phyloP scores from a whole-genome alignment of 306 rosid genomes.

The Lablab purpureus region DNA sequence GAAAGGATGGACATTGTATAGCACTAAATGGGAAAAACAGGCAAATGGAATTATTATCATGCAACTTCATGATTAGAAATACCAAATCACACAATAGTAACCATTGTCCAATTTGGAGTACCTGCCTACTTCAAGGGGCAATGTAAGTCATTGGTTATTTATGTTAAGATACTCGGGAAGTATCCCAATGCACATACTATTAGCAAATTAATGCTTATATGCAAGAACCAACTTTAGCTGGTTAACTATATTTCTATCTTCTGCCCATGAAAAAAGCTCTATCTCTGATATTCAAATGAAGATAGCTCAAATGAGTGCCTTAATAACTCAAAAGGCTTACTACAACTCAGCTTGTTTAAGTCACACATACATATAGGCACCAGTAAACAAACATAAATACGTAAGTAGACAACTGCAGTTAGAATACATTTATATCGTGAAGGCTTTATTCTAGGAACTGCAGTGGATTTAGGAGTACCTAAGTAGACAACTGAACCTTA shows the following conservation, averaged over 20 bases:
- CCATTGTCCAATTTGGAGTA: constrained; percentile 13
- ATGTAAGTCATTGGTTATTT: constrained; percentile 5
- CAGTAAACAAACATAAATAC: background rate
- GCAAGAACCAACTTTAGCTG: constrained; percentile 23
- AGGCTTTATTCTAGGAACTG: background rate
- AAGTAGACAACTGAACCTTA: background rate
- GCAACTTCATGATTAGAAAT: constrained; percentile 15
- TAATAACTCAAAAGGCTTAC: background rate
- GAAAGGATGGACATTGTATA: constrained; percentile 12
- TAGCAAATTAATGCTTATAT: constrained; percentile 18
- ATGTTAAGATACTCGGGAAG: constrained; percentile 6
- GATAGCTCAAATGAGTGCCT: background rate
- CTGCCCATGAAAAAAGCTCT: background rate
- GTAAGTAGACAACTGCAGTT: too few species aligned
- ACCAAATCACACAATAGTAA: background rate
- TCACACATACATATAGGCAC: background rate
- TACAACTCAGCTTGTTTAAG: background rate
- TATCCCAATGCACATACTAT: background rate
- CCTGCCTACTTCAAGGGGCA: background rate
- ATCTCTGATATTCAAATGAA: background rate
- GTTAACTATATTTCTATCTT: constrained; percentile 18
- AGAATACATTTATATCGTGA: background rate
- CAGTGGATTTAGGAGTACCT: background rate
- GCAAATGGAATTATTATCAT: background rate
- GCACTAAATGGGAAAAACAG: background rate